Conservation (phyloP, 2,329 filamentous ascomycete genomes). For the Monosporascus sp. region DNA sequence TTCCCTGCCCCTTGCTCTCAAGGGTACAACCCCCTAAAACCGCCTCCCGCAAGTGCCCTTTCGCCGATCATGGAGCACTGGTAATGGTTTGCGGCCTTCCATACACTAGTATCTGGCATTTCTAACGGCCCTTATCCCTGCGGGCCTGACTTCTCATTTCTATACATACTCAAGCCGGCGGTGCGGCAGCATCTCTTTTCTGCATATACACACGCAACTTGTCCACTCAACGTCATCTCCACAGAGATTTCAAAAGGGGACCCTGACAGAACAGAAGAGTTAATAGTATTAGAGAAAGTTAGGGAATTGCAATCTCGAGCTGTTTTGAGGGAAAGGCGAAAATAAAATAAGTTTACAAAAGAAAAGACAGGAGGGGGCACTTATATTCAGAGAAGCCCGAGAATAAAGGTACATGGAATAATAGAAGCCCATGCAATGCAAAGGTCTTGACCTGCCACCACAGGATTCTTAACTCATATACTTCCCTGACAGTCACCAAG, state of each 20-base stretch:
- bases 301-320: conserved; percentile 1
- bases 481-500: conserved; percentile 8
- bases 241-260: conserved; percentile 9
- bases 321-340: conserved; percentile 2
- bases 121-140: conserved; percentile 27
- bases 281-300: conserved; percentile 4
- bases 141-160: conserved; percentile 13
- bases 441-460: conserved; percentile 20
- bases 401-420: conserved; percentile 23
- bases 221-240: conserved; percentile 17
- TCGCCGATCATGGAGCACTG: conserved; percentile 21
- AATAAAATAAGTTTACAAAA: conserved; percentile 5
- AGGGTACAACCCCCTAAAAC: not conserved
- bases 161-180: conserved; percentile 9
- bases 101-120: conserved; percentile 24
- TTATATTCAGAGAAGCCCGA: conserved; percentile 12
- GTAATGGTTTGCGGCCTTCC: conserved; percentile 24
- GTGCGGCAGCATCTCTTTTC: conserved; percentile 11
- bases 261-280: conserved; percentile 9
- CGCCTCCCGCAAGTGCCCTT: conserved; percentile 3
- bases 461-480: conserved; percentile 20
- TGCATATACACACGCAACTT: conserved; percentile 19
- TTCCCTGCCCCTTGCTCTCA: not conserved
- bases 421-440: conserved; percentile 23
- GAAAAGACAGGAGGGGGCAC: conserved; percentile 9